Evolutionary conservation across 352 stramenopile species (phyloP), one percentile per base, ranked within the genome.

Genomic region (Phytophthora aleatoria): DNA sequence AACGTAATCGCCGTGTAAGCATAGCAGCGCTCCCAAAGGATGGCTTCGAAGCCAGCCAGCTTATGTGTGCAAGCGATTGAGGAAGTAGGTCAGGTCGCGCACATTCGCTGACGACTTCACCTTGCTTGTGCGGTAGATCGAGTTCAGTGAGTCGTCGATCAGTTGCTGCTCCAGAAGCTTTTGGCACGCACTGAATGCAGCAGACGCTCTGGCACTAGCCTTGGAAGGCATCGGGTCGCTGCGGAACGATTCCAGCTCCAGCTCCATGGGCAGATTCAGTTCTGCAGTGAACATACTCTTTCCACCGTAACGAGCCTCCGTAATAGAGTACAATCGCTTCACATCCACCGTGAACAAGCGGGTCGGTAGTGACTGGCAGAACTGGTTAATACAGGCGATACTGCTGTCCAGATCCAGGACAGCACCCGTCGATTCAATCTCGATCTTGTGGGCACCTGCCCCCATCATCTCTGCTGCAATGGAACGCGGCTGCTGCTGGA

Each of bases 321-420:
- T 64, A 54, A 80, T 80, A 27, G 71, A 73, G 60, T 86, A 91
- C 73, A 92, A 64, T 26, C 51, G 67, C 58, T 91, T 89, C 44
- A 63, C 57, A 33, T 91, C 57, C 28, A 90, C 53, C 1, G 77
- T 84, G 42, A 74, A 90, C 63, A 90, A 59, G 1, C 67, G 71
- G 28, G 48, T 59, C 1, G 86, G 86, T 28, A 94, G 71, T 30
- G 82, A 81, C 58, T 94, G 86, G 51, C 80, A 91, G 61, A 92
- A 94, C 70, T 86, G 79, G 53, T 94, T 90, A 13, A 94, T 73
- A n/a, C 72, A 79, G 27, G 73, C 49, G 50, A 92, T 82, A 50
- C 82, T 90, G 50, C 82, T 90, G 52, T 94, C 86, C 12, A 94
- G 54, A 65, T 92, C 84, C 41, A 94, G 58, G 20, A 84, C 69